A percentile compares a stretch with the other conserved stretches of the same genome.
Conservation (phyloP, 1,139 yeast species). For the Geotrichum histeridarum region DNA sequence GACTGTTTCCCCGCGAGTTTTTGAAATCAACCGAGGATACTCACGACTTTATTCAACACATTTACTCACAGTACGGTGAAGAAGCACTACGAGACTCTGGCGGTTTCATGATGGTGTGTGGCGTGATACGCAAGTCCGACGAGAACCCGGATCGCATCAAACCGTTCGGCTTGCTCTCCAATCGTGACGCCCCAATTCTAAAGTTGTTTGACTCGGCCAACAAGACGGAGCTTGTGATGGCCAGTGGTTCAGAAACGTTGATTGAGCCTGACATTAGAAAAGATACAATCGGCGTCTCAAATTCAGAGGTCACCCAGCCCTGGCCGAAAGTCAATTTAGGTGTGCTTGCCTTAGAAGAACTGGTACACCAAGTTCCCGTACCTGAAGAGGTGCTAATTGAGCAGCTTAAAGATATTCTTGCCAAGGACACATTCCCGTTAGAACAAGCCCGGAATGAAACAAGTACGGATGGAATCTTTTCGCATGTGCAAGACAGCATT, state of each 20-base stretch:
- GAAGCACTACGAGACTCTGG: constrained; percentile 51
- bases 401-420: constrained; percentile 51
- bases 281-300: constrained; percentile 54
- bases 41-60: constrained; percentile 44
- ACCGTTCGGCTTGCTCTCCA: constrained; percentile 37
- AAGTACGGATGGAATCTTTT: constrained; percentile 30
- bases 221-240: not conserved
- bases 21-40: constrained; percentile 42
- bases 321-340: constrained; percentile 72
- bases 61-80: constrained; percentile 22
- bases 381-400: constrained; percentile 46
- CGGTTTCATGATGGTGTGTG: constrained; percentile 80
- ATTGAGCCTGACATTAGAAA: constrained; percentile 18
- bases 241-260: not conserved
- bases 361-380: constrained; percentile 38
- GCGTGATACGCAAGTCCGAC: constrained; percentile 43
- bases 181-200: constrained; percentile 24
- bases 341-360: constrained; percentile 40
- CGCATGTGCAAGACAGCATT: constrained; percentile 54
- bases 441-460: constrained; percentile 24
- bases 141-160: constrained; percentile 39
- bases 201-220: constrained; percentile 4
- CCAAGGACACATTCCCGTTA: constrained; percentile 43
- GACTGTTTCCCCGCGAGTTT: constrained; percentile 59
- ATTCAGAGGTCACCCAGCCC: constrained; percentile 54